These are phyloP conservation scores for Podila verticillata DNA, from an alignment of 192 early-diverging fungal species.

Conservation along the genomic window DNA sequence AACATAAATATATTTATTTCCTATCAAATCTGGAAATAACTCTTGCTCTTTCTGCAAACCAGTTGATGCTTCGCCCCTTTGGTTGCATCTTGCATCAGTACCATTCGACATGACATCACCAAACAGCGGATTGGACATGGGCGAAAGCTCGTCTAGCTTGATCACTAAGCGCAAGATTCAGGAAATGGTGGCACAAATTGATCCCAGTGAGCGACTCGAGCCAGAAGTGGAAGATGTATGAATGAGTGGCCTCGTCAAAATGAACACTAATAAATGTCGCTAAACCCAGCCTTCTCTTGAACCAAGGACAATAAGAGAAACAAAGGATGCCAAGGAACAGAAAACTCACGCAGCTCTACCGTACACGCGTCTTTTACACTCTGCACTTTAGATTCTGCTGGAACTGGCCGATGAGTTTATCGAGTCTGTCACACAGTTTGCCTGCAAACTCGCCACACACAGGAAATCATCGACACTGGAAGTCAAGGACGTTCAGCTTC, in stretches of 20 bases:
- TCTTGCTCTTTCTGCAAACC: too few species aligned
- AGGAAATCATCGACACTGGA: constrained; percentile 79
- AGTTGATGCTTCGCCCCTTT: background rate
- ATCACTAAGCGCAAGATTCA: constrained; percentile 84
- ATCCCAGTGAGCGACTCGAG: constrained; percentile 80
- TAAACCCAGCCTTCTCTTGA: background rate
- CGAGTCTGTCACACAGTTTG: constrained; percentile 83
- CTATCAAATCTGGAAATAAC: too few species aligned
- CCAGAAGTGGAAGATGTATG: constrained; percentile 85
- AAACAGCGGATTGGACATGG: constrained; percentile 43
- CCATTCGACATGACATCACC: constrained; percentile 32
- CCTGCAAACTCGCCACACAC: constrained; percentile 86
- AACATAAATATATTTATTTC: too few species aligned
- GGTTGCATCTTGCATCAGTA: background rate
- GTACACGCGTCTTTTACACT: background rate
- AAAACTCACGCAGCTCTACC: background rate
- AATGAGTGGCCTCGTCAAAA: background rate
- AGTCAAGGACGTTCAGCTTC: constrained; percentile 88
- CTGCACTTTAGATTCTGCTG: constrained; percentile 70
- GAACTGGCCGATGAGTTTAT: constrained; percentile 91
- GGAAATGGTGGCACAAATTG: constrained; percentile 87
- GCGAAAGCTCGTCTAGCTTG: constrained; percentile 52
- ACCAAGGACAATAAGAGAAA: background rate
- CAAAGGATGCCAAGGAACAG: background rate
- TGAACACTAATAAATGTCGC: background rate